Base-by-base conservation (phyloP, 1,284 basidiomycete genomes). In the Pseudozyma thailandica region DNA sequence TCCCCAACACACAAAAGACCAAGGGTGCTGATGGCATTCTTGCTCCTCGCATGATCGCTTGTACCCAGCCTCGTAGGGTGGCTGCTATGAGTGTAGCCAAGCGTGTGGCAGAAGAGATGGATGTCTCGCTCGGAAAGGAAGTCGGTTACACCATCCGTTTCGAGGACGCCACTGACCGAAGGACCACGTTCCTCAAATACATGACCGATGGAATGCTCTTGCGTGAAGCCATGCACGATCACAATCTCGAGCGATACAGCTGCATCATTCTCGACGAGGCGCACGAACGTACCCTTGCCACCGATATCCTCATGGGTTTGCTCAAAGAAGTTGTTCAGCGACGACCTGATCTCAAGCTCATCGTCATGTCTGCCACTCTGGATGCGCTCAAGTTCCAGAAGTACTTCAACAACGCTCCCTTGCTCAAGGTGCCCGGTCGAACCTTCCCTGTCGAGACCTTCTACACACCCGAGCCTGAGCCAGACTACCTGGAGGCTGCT, bases 131-230 rank as follows among this genome's bases (percentile, higher is more conserved):
- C 10, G 93, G 93, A 52, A 90, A 92, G 82, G 90, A 97, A 77
- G 95, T 98, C 71, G 96, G 96, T 70, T 99, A 99, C 85, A 93
- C 92, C 4, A 98, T 98, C 80, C 93, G 96, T 83, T 99, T 99
- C 84, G 95, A 98, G 84, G 95, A 98, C 82, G 93, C 94, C 90
- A 97, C 94, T 10, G 78, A 82, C 18, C 69, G 77, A 26, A 42
- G 71, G 15, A 74, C 71, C 16, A 81, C 75, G 6, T 70, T 69
- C 21, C 54, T 79, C 50, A 76, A 75, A 71, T 98, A 98, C 86
- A 97, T 98, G 94, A 98, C 95, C 12, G 95, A 99, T 77, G 95
- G 95, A 88, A 96, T 98, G 94, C 81, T 86, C 21, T 87, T 96
- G 26, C 90, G 94, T 37, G 94, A 98, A 86, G 94, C 94, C 7